Evolutionary conservation across 2,329 filamentous ascomycete genomes (phyloP), one percentile per base, ranked within the genome.

Genomic region (Acephala macrosclerotiorum): DNA sequence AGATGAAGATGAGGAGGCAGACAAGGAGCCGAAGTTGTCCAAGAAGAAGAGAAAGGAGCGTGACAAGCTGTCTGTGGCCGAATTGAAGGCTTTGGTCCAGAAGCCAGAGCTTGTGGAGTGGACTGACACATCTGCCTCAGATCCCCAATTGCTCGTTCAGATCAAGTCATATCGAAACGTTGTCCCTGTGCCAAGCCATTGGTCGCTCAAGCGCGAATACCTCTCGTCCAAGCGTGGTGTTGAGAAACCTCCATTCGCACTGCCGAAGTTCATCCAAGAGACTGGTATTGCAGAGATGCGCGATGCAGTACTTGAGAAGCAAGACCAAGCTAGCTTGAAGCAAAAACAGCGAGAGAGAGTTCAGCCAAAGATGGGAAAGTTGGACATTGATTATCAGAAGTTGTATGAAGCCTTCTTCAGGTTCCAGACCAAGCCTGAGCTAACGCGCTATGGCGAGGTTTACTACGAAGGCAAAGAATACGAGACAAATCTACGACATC

Each of bases 381-480:
- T 99, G 59, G 96, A 99, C 78, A 98, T 99, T 72, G 96, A 99
- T 79, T 99, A 99, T 79, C 93, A 97, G 77, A 97, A 96, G 78
- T 88, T 98, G 62, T 98, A 98, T 80, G 96, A 98, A 77, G 96
- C 96, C 3, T 99, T 99, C 83, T 99, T 99, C 84, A 89, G 94
- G 66, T 96, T 97, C 77, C 96, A 99, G 81, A 97, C 93, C 47
- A 99, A 99, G 80, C 96, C 96, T 0, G 90, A 94, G 72, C 82
- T 99, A 69, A 98, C 96, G 36, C 88, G 94, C 51, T 99, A 97
- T 73, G 96, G 96, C 47, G 96, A 99, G 79, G 94, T 99, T n/a
- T 99, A 99, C 79, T 98, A 98, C 78, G 96, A 99, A 80, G 96
- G 96, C 76, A 99, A 99, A 79, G 96, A 99, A 77, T 96, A 93